These are phyloP conservation scores for Kwoniella mangroviensis DNA, from an alignment of 768 basidiomycete species.

Conservation along the genomic window DNA sequence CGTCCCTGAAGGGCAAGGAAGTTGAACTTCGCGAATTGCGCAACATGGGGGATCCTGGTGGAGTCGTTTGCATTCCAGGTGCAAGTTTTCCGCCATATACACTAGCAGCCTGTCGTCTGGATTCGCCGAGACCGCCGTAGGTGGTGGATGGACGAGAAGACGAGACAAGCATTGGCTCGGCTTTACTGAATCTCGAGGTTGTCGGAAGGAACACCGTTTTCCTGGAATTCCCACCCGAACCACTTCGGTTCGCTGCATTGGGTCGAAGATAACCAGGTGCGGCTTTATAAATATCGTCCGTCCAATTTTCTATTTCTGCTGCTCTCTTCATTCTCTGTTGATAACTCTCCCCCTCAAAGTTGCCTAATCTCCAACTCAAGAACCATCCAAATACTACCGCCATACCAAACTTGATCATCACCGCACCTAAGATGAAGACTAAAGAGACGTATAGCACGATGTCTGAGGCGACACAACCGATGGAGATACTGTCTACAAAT, in stretches of 20 bases:
- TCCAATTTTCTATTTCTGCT: slow-evolving; percentile 93
- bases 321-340: slow-evolving; percentile 87
- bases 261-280: slow-evolving; percentile 90
- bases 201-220: slow-evolving; percentile 61
- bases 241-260: slow-evolving; percentile 75
- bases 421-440: slow-evolving; percentile 96
- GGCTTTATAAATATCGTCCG: slow-evolving; percentile 89
- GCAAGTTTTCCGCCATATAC: slow-evolving; percentile 59
- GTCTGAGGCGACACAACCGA: slow-evolving; percentile 93
- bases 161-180: slow-evolving; percentile 66
- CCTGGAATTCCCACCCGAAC: slow-evolving; percentile 61
- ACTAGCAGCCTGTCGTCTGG: slow-evolving; percentile 59
- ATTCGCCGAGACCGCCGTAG: slow-evolving; percentile 49
- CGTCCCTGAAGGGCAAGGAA: slow-evolving; percentile 67
- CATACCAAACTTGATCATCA: slow-evolving; percentile 92
- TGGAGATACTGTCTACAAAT: slow-evolving; percentile 89
- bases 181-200: slow-evolving; percentile 67
- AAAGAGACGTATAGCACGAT: slow-evolving; percentile 95
- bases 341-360: slow-evolving; percentile 90
- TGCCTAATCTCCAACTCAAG: slow-evolving; percentile 91
- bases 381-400: slow-evolving; percentile 98
- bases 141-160: slow-evolving; percentile 53
- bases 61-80: slow-evolving; percentile 64
- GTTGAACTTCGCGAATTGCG: slow-evolving; percentile 80
- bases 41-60: slow-evolving; percentile 73